These are phyloP conservation scores for Hypomontagnella submonticulosa DNA, from an alignment of 495 filamentous ascomycete genomes.

Conservation along the genomic window DNA sequence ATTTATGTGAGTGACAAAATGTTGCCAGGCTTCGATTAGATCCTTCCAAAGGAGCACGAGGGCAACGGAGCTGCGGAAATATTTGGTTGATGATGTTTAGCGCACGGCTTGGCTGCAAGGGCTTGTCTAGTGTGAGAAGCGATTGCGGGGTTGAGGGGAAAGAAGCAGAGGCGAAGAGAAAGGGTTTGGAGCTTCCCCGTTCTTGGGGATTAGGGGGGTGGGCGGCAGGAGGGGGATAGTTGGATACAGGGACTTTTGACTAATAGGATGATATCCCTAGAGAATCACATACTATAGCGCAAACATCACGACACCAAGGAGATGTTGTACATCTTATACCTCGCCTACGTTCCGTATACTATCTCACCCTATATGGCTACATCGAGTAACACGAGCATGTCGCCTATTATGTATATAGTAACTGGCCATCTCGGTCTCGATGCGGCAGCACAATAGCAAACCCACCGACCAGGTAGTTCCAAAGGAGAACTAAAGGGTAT, in stretches of 20 bases:
- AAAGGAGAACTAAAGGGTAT: conserved; percentile 9
- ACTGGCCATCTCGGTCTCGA: conserved; percentile 3
- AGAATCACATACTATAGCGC: conserved; percentile 22
- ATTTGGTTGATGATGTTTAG: conserved; percentile 34
- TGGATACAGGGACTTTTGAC: conserved; percentile 18
- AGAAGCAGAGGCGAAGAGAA: conserved; percentile 16
- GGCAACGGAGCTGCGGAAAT: conserved; percentile 41
- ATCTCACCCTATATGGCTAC: conserved; percentile 13
- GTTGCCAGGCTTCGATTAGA: conserved; percentile 15
- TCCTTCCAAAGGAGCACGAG: conserved; percentile 32
- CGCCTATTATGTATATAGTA: neutral
- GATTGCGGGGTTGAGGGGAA: conserved; percentile 39
- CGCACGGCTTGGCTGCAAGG: conserved; percentile 37
- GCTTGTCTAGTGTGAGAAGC: conserved; percentile 8
- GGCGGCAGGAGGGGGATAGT: neutral
- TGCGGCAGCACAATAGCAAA: conserved; percentile 16
- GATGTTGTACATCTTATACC: conserved; percentile 22
- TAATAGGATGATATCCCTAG: conserved; percentile 38
- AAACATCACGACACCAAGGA: conserved; percentile 29
- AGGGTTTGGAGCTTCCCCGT: conserved; percentile 21
- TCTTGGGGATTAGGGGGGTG: conserved; percentile 27
- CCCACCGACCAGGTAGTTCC: neutral
- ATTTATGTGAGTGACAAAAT: conserved; percentile 18
- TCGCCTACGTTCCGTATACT: conserved; percentile 24
- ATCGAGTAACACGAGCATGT: conserved; percentile 21